phyloP scores from a whole-genome alignment of 1,284 basidiomycete genomes.

The Puccinia triticina region DNA sequence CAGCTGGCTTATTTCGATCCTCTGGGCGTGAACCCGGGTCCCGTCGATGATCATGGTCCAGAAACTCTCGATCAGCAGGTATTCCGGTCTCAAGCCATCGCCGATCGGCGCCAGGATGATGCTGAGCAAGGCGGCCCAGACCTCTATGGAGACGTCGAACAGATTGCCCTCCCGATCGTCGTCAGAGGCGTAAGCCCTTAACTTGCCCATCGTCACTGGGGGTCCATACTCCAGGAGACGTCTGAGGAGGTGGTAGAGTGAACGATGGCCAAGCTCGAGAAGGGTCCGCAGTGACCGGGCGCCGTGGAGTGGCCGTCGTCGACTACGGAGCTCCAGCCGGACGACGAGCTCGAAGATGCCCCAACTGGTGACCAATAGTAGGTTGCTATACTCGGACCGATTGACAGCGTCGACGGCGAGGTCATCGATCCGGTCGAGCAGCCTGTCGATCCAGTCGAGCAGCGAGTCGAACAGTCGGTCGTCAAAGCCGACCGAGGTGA shows the following conservation, averaged over 20 bases:
- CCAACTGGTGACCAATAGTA: constrained; percentile 38
- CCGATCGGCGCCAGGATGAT: constrained; percentile 23
- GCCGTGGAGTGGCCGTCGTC: not conserved
- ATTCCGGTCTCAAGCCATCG: not conserved
- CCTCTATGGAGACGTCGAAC: constrained; percentile 31
- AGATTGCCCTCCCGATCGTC: constrained; percentile 8
- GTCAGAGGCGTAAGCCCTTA: constrained; percentile 1
- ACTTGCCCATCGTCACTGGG: constrained; percentile 27
- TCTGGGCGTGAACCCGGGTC: constrained; percentile 9
- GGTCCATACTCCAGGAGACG: constrained; percentile 46
- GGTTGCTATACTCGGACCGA: constrained; percentile 46
- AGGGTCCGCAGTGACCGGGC: not conserved
- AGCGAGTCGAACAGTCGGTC: constrained; percentile 5
- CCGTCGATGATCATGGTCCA: constrained; percentile 29
- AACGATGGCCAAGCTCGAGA: constrained; percentile 26
- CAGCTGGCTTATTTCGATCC: constrained; percentile 20
- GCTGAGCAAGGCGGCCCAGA: constrained; percentile 42
- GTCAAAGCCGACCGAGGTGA: not conserved
- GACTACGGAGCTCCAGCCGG: not conserved
- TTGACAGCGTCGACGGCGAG: constrained; percentile 40
- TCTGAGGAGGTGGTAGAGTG: constrained; percentile 13
- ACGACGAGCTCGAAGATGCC: constrained; percentile 36
- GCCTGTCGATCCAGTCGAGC: constrained; percentile 10
- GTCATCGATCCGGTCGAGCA: constrained; percentile 40
- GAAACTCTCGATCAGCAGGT: constrained; percentile 7